phyloP scores from a whole-genome alignment of 169 alveolate species.

The Plasmodium gonderi region DNA sequence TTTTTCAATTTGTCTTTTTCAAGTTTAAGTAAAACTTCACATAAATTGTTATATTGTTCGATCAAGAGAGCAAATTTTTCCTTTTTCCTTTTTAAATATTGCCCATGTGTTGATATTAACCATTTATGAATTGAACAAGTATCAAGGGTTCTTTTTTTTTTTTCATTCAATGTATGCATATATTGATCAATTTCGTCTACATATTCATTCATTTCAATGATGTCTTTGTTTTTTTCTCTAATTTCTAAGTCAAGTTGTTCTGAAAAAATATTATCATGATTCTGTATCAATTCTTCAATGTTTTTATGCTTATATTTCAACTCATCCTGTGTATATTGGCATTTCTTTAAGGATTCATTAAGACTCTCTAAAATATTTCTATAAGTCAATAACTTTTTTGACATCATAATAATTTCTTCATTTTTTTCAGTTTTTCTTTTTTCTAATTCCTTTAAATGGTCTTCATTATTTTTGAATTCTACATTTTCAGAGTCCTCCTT shows the following conservation, averaged over 20 bases:
- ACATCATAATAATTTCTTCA: conserved; percentile 5
- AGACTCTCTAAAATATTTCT: conserved; percentile 15
- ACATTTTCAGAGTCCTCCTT: neutral
- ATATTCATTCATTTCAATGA: conserved; percentile 11
- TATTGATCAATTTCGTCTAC: conserved; percentile 14
- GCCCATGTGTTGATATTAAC: conserved; percentile 25
- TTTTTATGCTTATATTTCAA: conserved; percentile 35
- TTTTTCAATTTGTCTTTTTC: conserved; percentile 51
- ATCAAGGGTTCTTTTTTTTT: neutral
- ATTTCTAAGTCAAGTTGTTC: conserved; percentile 65
- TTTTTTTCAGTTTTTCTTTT: conserved; percentile 15
- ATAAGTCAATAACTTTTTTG: conserved; percentile 36
- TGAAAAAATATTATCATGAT: conserved; percentile 53
- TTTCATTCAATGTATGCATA: conserved; percentile 6
- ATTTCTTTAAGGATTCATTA: conserved; percentile 49
- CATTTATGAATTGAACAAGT: neutral
- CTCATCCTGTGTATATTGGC: conserved; percentile 49
- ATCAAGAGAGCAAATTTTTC: neutral
- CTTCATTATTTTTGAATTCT: conserved; percentile 25
- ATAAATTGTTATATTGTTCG: conserved; percentile 35
- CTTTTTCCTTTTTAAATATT: conserved; percentile 24
- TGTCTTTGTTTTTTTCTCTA: conserved; percentile 49
- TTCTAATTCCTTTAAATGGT: conserved; percentile 33
- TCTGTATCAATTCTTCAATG: conserved; percentile 22
- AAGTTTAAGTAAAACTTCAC: conserved; percentile 29